These are phyloP conservation scores for Reticulascus tulasneorum DNA, from an alignment of 2,329 filamentous ascomycete species.

Conservation along the genomic window DNA sequence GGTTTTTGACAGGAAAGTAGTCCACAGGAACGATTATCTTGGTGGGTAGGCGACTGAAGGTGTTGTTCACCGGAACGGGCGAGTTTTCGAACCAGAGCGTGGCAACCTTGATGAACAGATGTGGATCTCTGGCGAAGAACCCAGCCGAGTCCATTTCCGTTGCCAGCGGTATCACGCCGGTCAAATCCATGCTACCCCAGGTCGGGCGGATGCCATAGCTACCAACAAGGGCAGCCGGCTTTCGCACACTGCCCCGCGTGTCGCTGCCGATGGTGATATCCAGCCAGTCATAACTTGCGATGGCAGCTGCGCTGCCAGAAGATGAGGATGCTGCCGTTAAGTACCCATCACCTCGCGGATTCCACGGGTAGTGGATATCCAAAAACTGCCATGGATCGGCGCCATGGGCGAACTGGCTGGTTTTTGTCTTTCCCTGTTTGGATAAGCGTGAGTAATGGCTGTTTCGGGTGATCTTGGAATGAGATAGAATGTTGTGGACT, in stretches of 20 bases:
- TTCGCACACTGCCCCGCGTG: slow-evolving; percentile 13
- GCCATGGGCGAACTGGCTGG: slow-evolving; percentile 2
- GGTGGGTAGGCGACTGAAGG: slow-evolving; percentile 1
- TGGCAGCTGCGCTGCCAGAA: slow-evolving; percentile 32
- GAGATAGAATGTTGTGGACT: neutral
- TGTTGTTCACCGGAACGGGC: neutral
- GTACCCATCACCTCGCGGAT: slow-evolving; percentile 32
- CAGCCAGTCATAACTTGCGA: slow-evolving; percentile 39
- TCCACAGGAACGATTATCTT: slow-evolving; percentile 5
- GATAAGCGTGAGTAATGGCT: neutral
- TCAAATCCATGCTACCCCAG: slow-evolving; percentile 6
- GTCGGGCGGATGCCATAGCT: slow-evolving; percentile 14
- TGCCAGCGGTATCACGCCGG: slow-evolving; percentile 9
- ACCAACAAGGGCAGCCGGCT: slow-evolving; percentile 9
- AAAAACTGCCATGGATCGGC: slow-evolving; percentile 10
- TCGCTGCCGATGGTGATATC: slow-evolving; percentile 26
- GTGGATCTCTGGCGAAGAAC: slow-evolving; percentile 9
- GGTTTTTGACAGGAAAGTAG: slow-evolving; percentile 6
- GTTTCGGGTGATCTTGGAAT: neutral
- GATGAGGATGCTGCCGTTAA: slow-evolving; percentile 28
- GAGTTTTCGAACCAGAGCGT: slow-evolving; percentile 5
- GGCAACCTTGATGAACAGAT: slow-evolving; percentile 5
- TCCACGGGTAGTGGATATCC: slow-evolving; percentile 28
- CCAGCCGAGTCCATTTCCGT: slow-evolving; percentile 12
- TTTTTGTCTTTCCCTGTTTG: slow-evolving; percentile 2